Base-by-base conservation (phyloP, 805 yeast species). In the Maudiozyma turicensis region DNA sequence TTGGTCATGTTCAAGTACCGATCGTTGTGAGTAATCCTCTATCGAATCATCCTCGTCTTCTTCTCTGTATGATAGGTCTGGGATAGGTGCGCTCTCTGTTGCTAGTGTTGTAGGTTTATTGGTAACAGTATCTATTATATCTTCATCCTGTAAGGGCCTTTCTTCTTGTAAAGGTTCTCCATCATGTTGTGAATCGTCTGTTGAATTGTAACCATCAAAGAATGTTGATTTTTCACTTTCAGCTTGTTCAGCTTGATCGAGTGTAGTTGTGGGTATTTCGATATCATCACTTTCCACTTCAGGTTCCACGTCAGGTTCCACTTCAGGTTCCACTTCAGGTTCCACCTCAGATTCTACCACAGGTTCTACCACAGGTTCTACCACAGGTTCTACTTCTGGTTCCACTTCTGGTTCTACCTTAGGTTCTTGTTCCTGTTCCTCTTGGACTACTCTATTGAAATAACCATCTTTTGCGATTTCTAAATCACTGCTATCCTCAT, bases 401-500 rank as follows among this genome's bases (percentile, higher is more conserved):
- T 10, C 3, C 4, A 11, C 37, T 20, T 20, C 26, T 3, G 26
- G 26, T 4, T 20, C 26, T 20, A 20, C 26, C 26, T 20, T 4
- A 20, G 26, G 26, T 20, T 20, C 43, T 26, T 40, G 46, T 28
- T 46, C 26, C 26, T 40, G 46, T 28, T 46, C 26, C 26, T 20
- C 26, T 20, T 20, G 26, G 40, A 58, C 46, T 33, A 49, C 45
- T 34, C 48, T 49, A 8, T 56, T 43, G 45, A 58, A 58, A 43
- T 59, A 59, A 7, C 64, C 62, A 11, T 38, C 51, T 49, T 54
- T 54, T 8, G 61, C 54, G 10, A 57, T 59, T n/a, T 46, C 42
- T 15, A 52, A 47, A 7, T 57, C 62, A 8, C 53, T 57, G 6
- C 53, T 56, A 28, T 40, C 43, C 8, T 40, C 43, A 5, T 11